Percentiles rank a stretch among this genome's conserved stretches.
Conservation (phyloP, 2,329 filamentous ascomycete species). For the Penicillium sp. region DNA sequence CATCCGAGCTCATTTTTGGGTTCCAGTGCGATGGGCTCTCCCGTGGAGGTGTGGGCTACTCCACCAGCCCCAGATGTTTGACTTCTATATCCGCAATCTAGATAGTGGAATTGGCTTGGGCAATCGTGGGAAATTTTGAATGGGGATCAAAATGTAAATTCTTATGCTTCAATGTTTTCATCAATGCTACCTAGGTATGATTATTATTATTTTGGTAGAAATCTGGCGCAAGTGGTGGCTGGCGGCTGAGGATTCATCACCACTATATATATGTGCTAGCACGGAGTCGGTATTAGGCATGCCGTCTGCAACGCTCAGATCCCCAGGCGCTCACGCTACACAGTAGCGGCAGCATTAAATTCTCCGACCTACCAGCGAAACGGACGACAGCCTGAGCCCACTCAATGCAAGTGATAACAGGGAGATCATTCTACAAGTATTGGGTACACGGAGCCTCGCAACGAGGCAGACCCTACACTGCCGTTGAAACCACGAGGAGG, state of each 20-base stretch:
- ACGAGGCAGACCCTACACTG: not conserved
- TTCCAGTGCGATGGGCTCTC: conserved; percentile 11
- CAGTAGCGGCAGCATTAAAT: not conserved
- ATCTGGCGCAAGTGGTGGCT: too few relatives aligned
- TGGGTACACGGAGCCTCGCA: not conserved
- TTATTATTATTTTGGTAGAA: not conserved
- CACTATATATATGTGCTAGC: too few relatives aligned
- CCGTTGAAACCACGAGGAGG: not conserved
- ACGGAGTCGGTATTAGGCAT: not conserved
- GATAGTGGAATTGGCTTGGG: too few relatives aligned
- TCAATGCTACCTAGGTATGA: not conserved
- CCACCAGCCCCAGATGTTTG: conserved; percentile 19
- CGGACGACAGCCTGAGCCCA: not conserved
- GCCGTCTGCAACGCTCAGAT: not conserved
- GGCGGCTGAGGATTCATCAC: too few relatives aligned
- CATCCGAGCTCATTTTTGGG: conserved; percentile 10
- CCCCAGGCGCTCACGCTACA: not conserved
- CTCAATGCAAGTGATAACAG: conserved; percentile 4
- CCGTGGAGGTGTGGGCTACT: conserved; percentile 14
- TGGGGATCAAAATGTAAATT: not conserved
- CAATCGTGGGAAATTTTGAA: not conserved
- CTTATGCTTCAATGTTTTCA: not conserved
- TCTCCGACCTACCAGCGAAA: not conserved
- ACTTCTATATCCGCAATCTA: conserved; percentile 1
- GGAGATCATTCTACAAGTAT: not conserved